Percentiles rank a stretch among this genome's conserved stretches.
Evolutionary conservation across 2,329 filamentous ascomycete species (phyloP).

Genomic region (Bipolaris victoriae): DNA sequence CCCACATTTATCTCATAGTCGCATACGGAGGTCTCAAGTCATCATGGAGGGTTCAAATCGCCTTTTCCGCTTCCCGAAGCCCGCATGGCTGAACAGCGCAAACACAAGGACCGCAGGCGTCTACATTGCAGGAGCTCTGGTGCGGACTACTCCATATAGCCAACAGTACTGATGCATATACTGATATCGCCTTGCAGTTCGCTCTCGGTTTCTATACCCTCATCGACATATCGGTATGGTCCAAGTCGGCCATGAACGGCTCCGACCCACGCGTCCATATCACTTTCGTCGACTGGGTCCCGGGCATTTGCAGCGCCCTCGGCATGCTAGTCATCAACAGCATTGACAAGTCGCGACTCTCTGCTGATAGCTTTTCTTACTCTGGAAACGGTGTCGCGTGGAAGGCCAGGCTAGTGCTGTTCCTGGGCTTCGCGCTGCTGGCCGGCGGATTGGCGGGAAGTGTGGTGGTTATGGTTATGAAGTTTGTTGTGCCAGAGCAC

Average conservation of each 20-base stretch:
- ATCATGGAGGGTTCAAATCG: constrained; percentile 57
- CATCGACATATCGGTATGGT: constrained; percentile 69
- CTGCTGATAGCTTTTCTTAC: constrained; percentile 69
- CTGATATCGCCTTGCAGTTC: constrained; percentile 57
- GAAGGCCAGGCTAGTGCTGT: constrained; percentile 72
- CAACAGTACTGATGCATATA: neutral
- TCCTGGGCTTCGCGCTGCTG: constrained; percentile 72
- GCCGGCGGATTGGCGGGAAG: constrained; percentile 71
- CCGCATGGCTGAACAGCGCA: constrained; percentile 70
- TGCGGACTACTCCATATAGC: constrained; percentile 47
- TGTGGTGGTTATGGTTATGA: constrained; percentile 71
- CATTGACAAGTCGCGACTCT: constrained; percentile 71
- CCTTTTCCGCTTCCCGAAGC: constrained; percentile 71
- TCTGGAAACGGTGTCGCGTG: constrained; percentile 70
- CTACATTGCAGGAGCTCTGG: constrained; percentile 69
- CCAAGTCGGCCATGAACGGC: constrained; percentile 66
- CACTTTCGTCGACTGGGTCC: constrained; percentile 75
- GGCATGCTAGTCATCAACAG: constrained; percentile 76
- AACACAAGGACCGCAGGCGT: constrained; percentile 69
- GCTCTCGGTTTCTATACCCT: constrained; percentile 73
- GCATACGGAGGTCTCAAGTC: constrained; percentile 4
- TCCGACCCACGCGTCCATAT: constrained; percentile 63
- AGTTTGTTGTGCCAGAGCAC: constrained; percentile 68
- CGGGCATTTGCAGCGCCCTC: constrained; percentile 70
- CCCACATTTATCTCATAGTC: constrained; percentile 2